Evolutionary conservation across 2,329 filamentous ascomycete genomes (phyloP).

Genomic region (Calonectria montana): DNA sequence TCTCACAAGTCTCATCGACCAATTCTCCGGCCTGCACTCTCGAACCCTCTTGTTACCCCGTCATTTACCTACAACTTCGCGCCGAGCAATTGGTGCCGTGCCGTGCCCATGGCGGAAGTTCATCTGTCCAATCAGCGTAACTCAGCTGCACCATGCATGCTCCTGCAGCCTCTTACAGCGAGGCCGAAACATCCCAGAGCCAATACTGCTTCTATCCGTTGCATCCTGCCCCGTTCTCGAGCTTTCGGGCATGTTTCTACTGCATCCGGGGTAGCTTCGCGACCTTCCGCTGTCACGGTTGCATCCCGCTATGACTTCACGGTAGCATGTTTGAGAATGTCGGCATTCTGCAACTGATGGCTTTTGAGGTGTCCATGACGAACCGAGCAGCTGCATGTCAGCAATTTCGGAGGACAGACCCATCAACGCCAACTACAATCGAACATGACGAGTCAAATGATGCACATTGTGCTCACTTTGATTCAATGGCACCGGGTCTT

Average conservation of each 20-base stretch:
- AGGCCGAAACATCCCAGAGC: not conserved
- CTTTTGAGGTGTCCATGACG: not conserved
- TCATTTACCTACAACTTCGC: not conserved
- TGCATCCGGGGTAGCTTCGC: not conserved
- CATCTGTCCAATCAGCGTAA: not conserved
- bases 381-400: not conserved
- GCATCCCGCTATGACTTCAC: constrained; percentile 1
- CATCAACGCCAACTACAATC: not conserved
- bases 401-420: not conserved
- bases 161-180: not conserved
- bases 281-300: constrained; percentile 1
- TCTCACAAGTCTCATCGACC: not conserved
- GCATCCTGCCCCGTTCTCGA: not conserved
- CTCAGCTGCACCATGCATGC: not conserved
- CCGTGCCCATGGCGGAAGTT: not conserved
- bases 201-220: not conserved
- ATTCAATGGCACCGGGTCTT: not conserved
- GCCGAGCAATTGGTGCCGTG: not conserved
- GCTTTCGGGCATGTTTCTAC: not conserved
- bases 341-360: not conserved
- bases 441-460: not conserved
- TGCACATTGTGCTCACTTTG: not conserved
- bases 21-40: not conserved
- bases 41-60: not conserved
- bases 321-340: not conserved